A percentile compares a stretch with the other conserved stretches of the same genome.
Evolutionary conservation across 2,329 filamentous ascomycete genomes (phyloP).

Genomic region (Arachnopeziza araneosa): DNA sequence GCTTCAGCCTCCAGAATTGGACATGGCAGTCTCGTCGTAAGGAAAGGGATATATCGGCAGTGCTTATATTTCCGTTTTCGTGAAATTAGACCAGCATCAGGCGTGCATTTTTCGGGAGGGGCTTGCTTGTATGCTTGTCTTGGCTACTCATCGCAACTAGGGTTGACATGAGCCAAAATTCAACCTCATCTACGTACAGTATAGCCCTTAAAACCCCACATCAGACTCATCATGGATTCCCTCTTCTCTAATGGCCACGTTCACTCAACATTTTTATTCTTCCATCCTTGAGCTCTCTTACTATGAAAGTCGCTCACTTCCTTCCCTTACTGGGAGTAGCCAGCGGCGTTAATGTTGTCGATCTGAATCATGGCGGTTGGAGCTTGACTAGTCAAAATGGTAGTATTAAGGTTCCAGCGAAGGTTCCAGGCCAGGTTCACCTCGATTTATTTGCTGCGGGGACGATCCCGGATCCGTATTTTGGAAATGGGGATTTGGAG

Average conservation of each 20-base stretch:
- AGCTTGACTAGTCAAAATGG: constrained; percentile 8
- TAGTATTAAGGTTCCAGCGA: constrained; percentile 48
- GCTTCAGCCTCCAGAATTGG: no score
- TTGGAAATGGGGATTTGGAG: constrained; percentile 53
- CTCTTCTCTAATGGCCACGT: not conserved
- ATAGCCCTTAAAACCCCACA: not conserved
- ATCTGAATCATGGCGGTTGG: constrained; percentile 13
- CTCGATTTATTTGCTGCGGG: constrained; percentile 49
- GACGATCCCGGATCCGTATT: constrained; percentile 38
- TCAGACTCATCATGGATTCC: not conserved
- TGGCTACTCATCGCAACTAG: not conserved
- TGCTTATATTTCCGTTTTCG: no score
- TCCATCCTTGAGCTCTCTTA: not conserved
- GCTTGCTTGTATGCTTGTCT: not conserved
- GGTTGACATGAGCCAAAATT: not conserved
- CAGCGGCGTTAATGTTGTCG: constrained; percentile 4
- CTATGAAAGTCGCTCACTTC: not conserved
- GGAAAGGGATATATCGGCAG: no score
- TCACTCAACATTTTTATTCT: not conserved
- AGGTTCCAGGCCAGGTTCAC: constrained; percentile 53
- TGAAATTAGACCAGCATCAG: not conserved
- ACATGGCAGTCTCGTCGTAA: no score
- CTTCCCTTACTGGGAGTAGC: not conserved
- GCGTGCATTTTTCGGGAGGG: not conserved
- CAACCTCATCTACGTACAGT: not conserved